Evolutionary conservation across 2,329 filamentous ascomycete genomes (phyloP).

Genomic region (Helminthosporium solani): DNA sequence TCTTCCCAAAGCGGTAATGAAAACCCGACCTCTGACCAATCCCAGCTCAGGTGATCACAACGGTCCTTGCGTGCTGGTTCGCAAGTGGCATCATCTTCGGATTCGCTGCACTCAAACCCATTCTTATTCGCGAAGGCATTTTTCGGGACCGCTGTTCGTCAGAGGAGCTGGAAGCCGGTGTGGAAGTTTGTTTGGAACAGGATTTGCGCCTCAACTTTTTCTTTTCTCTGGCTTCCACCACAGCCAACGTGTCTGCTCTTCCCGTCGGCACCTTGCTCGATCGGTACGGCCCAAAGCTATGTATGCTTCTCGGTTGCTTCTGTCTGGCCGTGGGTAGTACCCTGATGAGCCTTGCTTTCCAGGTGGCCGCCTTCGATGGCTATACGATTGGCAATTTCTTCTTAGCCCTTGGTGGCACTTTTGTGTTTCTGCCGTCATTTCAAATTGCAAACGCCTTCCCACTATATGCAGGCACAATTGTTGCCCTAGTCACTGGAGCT

Average conservation of each 20-base stretch:
- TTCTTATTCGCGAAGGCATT: slow-evolving; percentile 42
- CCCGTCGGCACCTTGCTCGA: slow-evolving; percentile 41
- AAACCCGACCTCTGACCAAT: slow-evolving; percentile 8
- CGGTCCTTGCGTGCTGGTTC: slow-evolving; percentile 42
- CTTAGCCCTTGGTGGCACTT: slow-evolving; percentile 75
- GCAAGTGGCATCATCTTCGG: slow-evolving; percentile 45
- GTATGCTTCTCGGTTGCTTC: slow-evolving; percentile 33
- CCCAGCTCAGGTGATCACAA: slow-evolving; percentile 37
- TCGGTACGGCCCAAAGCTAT: slow-evolving; percentile 39
- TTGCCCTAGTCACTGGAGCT: slow-evolving; percentile 76
- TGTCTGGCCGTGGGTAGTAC: slow-evolving; percentile 37
- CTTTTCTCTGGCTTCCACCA: slow-evolving; percentile 42
- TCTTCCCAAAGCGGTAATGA: slow-evolving; percentile 12
- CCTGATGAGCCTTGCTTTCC: slow-evolving; percentile 41
- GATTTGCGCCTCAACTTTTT: slow-evolving; percentile 43
- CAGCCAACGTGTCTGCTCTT: slow-evolving; percentile 42
- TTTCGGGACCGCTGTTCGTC: slow-evolving; percentile 40
- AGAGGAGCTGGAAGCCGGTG: slow-evolving; percentile 34
- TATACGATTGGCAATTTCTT: slow-evolving; percentile 73
- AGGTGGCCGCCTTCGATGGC: slow-evolving; percentile 39
- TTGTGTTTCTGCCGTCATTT: slow-evolving; percentile 80
- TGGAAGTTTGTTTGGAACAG: slow-evolving; percentile 43
- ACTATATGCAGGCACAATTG: slow-evolving; percentile 71
- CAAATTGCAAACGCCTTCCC: slow-evolving; percentile 85
- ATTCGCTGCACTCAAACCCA: slow-evolving; percentile 44